Percentiles rank a stretch among this genome's conserved stretches.
These are phyloP conservation scores for Hibiscus mutabilis DNA, from an alignment of 345 rosid genomes.

Conservation along the genomic window DNA sequence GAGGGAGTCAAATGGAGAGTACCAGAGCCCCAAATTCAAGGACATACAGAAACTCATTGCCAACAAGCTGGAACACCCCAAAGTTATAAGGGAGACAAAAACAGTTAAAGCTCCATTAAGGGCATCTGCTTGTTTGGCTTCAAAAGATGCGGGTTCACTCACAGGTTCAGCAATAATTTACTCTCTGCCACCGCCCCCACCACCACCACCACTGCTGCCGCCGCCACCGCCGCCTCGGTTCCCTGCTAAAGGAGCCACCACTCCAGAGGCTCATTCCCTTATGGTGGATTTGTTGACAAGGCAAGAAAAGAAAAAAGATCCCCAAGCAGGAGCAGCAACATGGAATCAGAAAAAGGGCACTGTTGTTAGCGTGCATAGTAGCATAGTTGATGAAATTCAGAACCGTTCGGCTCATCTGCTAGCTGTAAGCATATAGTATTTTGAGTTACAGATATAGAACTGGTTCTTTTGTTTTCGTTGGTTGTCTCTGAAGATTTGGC, in stretches of 20 bases:
- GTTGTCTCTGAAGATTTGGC: conserved; percentile 3
- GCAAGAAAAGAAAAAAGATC: conserved; percentile 43
- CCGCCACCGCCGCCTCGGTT: conserved; percentile 51
- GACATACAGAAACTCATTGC: conserved; percentile 71
- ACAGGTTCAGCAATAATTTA: conserved; percentile 22
- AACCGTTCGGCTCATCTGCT: conserved; percentile 78
- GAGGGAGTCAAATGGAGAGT: conserved; percentile 38
- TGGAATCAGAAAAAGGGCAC: conserved; percentile 33
- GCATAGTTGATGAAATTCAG: conserved; percentile 87
- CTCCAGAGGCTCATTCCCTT: conserved; percentile 42
- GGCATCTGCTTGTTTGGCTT: conserved; percentile 18
- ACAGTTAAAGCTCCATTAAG: conserved; percentile 18
- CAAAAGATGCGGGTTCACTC: conserved; percentile 21
- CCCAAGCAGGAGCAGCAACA: conserved; percentile 9
- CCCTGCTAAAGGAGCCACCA: conserved; percentile 34
- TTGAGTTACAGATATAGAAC: not conserved
- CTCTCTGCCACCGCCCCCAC: conserved; percentile 33
- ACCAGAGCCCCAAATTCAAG: conserved; percentile 49
- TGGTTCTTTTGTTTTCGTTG: conserved; percentile 1
- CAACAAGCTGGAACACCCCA: conserved; percentile 50
- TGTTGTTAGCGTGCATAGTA: conserved; percentile 46
- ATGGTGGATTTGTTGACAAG: conserved; percentile 26
- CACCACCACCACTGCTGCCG: conserved; percentile 39
- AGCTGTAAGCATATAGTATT: conserved; percentile 49
- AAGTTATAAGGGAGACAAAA: conserved; percentile 37